These are phyloP conservation scores for Russula ochroleuca DNA, from an alignment of 768 basidiomycete species.

Conservation along the genomic window DNA sequence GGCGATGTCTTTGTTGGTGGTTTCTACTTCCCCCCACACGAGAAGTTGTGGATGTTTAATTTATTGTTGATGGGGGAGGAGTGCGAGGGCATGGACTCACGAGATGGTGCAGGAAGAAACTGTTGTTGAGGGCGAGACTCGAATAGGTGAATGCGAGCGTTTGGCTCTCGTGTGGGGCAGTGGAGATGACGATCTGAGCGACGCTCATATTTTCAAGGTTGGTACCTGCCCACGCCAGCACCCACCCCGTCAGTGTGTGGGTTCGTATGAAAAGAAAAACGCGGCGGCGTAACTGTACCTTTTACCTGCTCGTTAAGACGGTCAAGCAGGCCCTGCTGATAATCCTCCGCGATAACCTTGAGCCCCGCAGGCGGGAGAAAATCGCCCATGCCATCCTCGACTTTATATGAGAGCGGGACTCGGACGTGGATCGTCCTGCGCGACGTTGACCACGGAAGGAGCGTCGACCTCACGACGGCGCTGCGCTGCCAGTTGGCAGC, in stretches of 20 bases:
- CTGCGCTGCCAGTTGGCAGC: not conserved
- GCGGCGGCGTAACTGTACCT: conserved; percentile 43
- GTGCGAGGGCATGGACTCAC: conserved; percentile 45
- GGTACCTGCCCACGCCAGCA: conserved; percentile 42
- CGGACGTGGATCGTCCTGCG: conserved; percentile 45
- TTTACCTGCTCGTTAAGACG: conserved; percentile 70
- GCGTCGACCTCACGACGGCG: not conserved
- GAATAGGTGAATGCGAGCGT: conserved; percentile 86
- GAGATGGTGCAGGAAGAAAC: conserved; percentile 84
- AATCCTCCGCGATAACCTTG: conserved; percentile 70
- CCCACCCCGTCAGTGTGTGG: conserved; percentile 4
- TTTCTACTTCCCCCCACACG: conserved; percentile 28
- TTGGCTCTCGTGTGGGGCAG: conserved; percentile 53
- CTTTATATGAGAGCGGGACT: conserved; percentile 55
- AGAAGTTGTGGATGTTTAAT: not conserved
- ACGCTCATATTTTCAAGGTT: conserved; percentile 53
- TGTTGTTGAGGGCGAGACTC: conserved; percentile 88
- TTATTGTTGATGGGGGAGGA: not conserved
- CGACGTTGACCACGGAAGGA: conserved; percentile 22
- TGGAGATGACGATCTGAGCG: conserved; percentile 66
- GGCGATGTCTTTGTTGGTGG: conserved; percentile 34
- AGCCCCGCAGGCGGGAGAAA: conserved; percentile 76
- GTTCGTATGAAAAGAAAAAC: conserved; percentile 8
- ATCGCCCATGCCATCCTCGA: conserved; percentile 68
- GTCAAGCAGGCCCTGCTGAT: conserved; percentile 78